Evolutionary conservation across 371 early-diverging fungal species (phyloP), one percentile per base, ranked within the genome.

Genomic region (Mortierella sp.): DNA sequence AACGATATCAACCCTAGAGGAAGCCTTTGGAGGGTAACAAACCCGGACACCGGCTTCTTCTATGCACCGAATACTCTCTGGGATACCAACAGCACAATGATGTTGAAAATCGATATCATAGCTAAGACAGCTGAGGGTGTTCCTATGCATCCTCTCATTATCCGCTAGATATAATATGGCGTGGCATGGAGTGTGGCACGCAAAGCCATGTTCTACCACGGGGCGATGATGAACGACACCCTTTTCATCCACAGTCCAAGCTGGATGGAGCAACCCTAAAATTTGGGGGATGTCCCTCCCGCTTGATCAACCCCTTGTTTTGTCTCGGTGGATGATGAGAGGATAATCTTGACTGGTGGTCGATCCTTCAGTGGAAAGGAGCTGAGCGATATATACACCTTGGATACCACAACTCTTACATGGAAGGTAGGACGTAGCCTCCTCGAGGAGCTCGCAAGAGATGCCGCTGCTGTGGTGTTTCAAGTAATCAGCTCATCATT

Each of bases 271-370:
- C 27, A 16, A 18, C 3, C 10, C 24, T 19, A n/a, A 2, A 41
- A 50, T 39, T 41, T 41, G 5, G 10, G 5, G 2, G 27, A 27
- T 2, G 50, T 50, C 13, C 19, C 51, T 24, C 41, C 13, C 18
- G 39, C 50, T 0, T 0, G 3, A 5, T 4, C n/a, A 7, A 34
- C 7, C 2, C 49, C 54, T 18, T 71, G 71, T 26, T n/a, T 71
- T 19, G 51, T 71, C 23, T 31, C 64, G 0, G 66, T 54, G 1
- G 41, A 66, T 23, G 49, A 24, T 18, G 72, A 61, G 4, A 9
- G 41, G 24, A 54, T 65, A 49, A 31, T 72, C 39, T 45, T 66
- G 38, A 58, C 58, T 58, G 72, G 66, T n/a, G 66, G 72, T 7
- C 21, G 23, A 13, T 28, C 19, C 5, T 38, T 4, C 2, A 1